Base-by-base conservation (phyloP, 192 early-diverging fungal species). In the Coemansia sp. region DNA sequence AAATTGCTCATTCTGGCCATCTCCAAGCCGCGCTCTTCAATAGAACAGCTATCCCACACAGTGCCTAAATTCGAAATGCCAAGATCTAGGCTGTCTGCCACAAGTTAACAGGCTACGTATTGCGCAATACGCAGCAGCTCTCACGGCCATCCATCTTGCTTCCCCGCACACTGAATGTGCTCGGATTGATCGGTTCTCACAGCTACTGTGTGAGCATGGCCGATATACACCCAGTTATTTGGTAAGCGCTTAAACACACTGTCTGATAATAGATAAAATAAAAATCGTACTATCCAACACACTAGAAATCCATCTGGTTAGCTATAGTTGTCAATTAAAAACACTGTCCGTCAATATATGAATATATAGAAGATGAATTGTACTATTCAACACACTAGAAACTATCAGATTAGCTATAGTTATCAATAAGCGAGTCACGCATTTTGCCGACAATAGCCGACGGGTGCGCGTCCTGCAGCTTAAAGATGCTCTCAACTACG, bases 401-500 rank as follows among this genome's bases (percentile, higher is more conserved):
- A n/a, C 41, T 45, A 45, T 12, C 11, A 23, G 61, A 72, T 77
- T 89, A 91, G 58, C 81, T 85, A 69, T 86, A 88, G 59, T 87
- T 86, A 74, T 99, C 97, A 29, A 99, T 93, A 31, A 99, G 82
- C 25, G 91, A 87, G 74, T 98, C 94, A 57, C 95, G 87, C 87
- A 99, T 88, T 50, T 97, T 91, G 64, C 88, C 92, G 58, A 98
- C 92, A 81, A 97, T 92, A 50, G 91, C 90, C 7, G 90, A 89
- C 4, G 91, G 94, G 62, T 92, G 89, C 48, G 89, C 88, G 65
- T 96, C 94, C 65, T 96, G 93, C 21, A 98, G 87, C 84, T 94
- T 96, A 85, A 99, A 99, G 71, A 99, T 95, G 72, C 89, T 89
- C 75, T 99, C 97, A 59, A 99, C 89, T 6, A 99, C 97, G 62